Conservation (phyloP, 805 yeast species). For the Vanderwaltozyma verrucispora region DNA sequence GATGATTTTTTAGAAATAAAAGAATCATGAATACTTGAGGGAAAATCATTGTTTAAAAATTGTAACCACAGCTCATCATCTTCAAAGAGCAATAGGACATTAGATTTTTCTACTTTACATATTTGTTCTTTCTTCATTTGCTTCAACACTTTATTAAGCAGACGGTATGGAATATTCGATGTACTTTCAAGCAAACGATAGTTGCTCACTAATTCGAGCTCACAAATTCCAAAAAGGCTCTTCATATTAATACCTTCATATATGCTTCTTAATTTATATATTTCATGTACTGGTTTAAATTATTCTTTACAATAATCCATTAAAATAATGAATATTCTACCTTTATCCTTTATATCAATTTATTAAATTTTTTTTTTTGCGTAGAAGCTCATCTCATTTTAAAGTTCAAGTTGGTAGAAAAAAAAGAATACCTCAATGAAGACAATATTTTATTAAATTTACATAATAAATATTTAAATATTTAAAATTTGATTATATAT, state of each 20-base stretch:
- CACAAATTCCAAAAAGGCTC: slow-evolving; percentile 15
- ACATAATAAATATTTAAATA: too few relatives aligned
- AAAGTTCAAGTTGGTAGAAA: too few relatives aligned
- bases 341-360: too few relatives aligned
- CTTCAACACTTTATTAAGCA: slow-evolving; percentile 23
- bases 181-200: slow-evolving; percentile 18
- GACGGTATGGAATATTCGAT: slow-evolving; percentile 26
- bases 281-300: too few relatives aligned
- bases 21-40: slow-evolving; percentile 26
- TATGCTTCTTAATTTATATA: too few relatives aligned
- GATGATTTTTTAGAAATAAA: slow-evolving; percentile 20
- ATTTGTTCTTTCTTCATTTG: slow-evolving; percentile 27
- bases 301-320: too few relatives aligned
- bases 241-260: background rate
- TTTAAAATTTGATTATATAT: too few relatives aligned
- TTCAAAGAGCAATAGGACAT: slow-evolving; percentile 28
- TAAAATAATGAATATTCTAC: too few relatives aligned
- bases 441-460: too few relatives aligned
- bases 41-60: slow-evolving; percentile 27
- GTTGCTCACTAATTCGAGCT: slow-evolving; percentile 18
- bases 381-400: too few relatives aligned
- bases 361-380: too few relatives aligned
- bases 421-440: too few relatives aligned
- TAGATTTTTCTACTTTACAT: slow-evolving; percentile 23
- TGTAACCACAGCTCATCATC: slow-evolving; percentile 31